Evolutionary conservation across 345 rosid genomes (phyloP).

Genomic region (Melaleuca alternifolia): DNA sequence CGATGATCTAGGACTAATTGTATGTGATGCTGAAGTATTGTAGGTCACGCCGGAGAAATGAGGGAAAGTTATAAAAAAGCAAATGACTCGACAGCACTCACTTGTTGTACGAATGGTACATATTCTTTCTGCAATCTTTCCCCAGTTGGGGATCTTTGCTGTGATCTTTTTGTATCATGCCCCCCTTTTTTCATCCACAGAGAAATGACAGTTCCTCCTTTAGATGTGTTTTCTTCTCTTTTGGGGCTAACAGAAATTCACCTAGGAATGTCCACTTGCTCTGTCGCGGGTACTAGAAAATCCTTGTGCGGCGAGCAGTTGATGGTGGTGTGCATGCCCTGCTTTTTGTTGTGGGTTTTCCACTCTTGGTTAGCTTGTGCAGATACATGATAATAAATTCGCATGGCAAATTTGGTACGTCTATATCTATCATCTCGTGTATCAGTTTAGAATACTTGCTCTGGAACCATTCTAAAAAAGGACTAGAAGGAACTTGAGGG

Average conservation of each 20-base stretch:
- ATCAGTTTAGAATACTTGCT: background rate
- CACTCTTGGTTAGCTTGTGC: background rate
- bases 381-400: background rate
- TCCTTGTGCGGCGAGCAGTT: constrained; percentile 22
- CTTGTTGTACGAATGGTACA: constrained; percentile 28
- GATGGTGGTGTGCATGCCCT: background rate
- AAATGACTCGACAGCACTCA: constrained; percentile 13
- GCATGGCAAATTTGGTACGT: background rate
- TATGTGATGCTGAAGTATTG: background rate
- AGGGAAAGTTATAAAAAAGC: background rate
- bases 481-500: background rate
- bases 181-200: constrained; percentile 18
- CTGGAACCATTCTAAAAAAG: background rate
- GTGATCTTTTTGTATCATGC: constrained; percentile 48
- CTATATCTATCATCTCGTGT: background rate
- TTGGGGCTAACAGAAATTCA: constrained; percentile 14
- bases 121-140: constrained; percentile 19
- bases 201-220: constrained; percentile 27
- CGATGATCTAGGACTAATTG: background rate
- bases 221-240: background rate
- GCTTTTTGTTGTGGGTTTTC: background rate
- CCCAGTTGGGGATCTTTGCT: background rate
- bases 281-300: constrained; percentile 3
- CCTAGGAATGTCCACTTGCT: constrained; percentile 5
- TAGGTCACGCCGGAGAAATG: background rate